Evolutionary conservation across 1,284 basidiomycete genomes (phyloP).

Genomic region (Tylopilus orsonianus): DNA sequence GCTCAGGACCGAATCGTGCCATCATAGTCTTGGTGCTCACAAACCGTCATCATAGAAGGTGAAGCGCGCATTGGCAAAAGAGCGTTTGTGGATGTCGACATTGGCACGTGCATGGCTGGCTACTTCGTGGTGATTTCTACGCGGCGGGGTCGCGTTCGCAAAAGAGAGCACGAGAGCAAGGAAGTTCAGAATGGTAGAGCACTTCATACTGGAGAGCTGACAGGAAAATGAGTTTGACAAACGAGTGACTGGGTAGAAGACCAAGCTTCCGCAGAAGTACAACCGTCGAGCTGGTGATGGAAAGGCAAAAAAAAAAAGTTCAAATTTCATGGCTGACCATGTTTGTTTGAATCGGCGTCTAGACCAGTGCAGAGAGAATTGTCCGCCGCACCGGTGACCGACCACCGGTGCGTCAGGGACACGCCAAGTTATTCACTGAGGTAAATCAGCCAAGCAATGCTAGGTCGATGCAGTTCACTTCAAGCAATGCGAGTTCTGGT

Average conservation of each 20-base stretch:
- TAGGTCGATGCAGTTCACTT: too few species aligned
- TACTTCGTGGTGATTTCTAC: conserved; percentile 42
- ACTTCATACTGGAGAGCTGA: conserved; percentile 21
- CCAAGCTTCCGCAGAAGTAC: conserved; percentile 12
- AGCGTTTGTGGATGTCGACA: conserved; percentile 38
- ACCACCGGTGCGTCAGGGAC: not conserved
- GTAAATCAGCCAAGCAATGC: too few species aligned
- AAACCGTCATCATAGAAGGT: conserved; percentile 58
- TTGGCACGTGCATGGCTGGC: conserved; percentile 42
- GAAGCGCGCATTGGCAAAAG: conserved; percentile 35
- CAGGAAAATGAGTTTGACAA: conserved; percentile 14
- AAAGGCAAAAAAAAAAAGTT: not conserved
- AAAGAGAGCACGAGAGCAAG: conserved; percentile 40
- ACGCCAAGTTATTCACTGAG: too few species aligned
- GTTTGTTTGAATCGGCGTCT: conserved; percentile 23
- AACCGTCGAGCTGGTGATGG: conserved; percentile 1
- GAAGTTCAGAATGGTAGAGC: conserved; percentile 25
- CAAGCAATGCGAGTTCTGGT: too few species aligned
- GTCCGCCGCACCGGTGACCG: not conserved
- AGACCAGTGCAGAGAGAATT: conserved; percentile 23
- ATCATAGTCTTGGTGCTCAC: conserved; percentile 38
- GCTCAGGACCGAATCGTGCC: not conserved
- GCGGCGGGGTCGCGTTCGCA: conserved; percentile 31
- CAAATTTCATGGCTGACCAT: conserved; percentile 1
- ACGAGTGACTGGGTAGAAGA: conserved; percentile 29